These are phyloP conservation scores for Amaranthus palmeri DNA, from an alignment of 148 eudicot genomes.

Conservation along the genomic window DNA sequence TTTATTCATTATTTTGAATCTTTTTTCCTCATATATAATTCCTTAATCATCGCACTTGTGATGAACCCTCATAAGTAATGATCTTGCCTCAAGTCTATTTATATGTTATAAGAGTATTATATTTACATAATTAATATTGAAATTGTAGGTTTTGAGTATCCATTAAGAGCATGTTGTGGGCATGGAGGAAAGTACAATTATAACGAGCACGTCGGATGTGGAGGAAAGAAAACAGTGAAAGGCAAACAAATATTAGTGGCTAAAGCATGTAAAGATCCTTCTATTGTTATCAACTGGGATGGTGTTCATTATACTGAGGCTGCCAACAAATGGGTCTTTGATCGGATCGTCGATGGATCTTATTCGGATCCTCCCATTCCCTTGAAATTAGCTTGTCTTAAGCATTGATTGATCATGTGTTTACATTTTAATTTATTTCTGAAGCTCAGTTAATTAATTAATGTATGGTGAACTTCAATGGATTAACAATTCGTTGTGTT, in stretches of 20 bases:
- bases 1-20: too few relatives aligned
- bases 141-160: constrained; percentile 57
- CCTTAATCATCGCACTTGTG: too few relatives aligned
- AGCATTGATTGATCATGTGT: neutral
- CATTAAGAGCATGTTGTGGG: constrained; percentile 80
- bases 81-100: too few relatives aligned
- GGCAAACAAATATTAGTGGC: constrained; percentile 53
- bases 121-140: too few relatives aligned
- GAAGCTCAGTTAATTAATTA: too few relatives aligned
- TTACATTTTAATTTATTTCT: too few relatives aligned
- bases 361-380: constrained; percentile 70
- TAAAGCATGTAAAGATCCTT: constrained; percentile 56
- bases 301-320: constrained; percentile 76
- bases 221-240: constrained; percentile 39
- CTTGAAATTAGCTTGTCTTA: constrained; percentile 50
- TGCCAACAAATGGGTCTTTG: constrained; percentile 68
- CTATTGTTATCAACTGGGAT: constrained; percentile 57
- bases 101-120: too few relatives aligned
- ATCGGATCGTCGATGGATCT: constrained; percentile 57
- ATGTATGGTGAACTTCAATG: neutral
- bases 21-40: too few relatives aligned
- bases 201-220: constrained; percentile 52
- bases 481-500: neutral
- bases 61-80: too few relatives aligned
- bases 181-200: constrained; percentile 89